Evolutionary conservation across 441 rosid species (phyloP), one percentile per base, ranked within the genome.

Genomic region (Bruguiera hainesii): DNA sequence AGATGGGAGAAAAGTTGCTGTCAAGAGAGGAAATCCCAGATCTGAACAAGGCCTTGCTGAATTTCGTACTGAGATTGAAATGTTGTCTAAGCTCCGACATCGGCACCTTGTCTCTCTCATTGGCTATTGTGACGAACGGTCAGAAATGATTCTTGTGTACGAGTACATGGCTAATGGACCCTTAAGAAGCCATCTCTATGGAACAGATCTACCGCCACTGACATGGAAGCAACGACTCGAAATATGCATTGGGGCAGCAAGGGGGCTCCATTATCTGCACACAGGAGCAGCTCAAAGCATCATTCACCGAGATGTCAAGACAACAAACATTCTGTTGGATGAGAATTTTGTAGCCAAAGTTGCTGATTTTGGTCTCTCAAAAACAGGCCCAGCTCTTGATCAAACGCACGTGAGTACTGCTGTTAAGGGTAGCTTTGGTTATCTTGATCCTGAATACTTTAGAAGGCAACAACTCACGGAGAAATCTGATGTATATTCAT

Each of bases 111-210:
- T 95, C 67, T 95, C 99, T 64, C 89, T 95, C n/a, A 89, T 95
- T 57, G 99, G 98, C 30, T 87, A 92, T 70, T 95, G 96, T 60
- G 99, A 95, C 63, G 99, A 95, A 73, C 84, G 91, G 42, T 90
- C 91, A 0, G 99, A 95, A 77, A 95, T 95, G 99, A 77, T 94
- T 67, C 87, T 94, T 7, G 97, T 94, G 26, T 94, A 94, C 5
- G 99, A 94, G 71, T 91, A 84, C 79, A 95, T 95, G 99, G 98
- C 99, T 23, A 88, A 95, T 73, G 99, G 99, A 70, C 97, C 99
- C 19, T 82, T 95, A 39, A 83, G 99, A 76, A 90, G 96, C 71
- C 99, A 95, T 77, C 85, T 95, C 63, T 95, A 92, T 63, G 98
- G 98, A 69, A 82, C 97, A 23, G 87, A 90, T 77, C 88, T 90